phyloP scores from a whole-genome alignment of 768 basidiomycete species.

The Floccularia luteovirens region DNA sequence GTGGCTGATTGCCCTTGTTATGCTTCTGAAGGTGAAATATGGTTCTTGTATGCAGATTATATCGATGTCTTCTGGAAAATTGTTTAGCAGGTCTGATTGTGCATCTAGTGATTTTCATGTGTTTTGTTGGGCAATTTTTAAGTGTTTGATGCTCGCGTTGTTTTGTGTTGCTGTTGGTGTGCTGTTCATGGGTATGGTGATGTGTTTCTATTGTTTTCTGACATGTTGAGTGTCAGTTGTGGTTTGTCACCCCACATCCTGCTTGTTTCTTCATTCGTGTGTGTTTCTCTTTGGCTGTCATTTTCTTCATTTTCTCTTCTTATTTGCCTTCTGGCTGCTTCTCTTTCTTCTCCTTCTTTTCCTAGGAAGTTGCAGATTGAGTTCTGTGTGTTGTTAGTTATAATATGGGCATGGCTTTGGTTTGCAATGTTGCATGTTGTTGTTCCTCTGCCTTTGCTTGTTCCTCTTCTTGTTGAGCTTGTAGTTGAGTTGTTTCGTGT shows the following conservation, averaged over 20 bases:
- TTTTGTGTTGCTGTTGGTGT: neutral
- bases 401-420: too few species aligned
- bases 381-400: too few species aligned
- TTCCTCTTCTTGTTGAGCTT: too few species aligned
- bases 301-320: neutral
- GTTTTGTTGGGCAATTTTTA: slow-evolving; percentile 15
- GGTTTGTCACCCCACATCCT: neutral
- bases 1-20: slow-evolving; percentile 8
- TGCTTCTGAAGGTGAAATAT: slow-evolving; percentile 13
- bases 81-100: slow-evolving; percentile 11
- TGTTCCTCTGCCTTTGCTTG: too few species aligned
- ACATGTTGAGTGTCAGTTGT: too few species aligned
- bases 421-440: too few species aligned
- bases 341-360: too few species aligned
- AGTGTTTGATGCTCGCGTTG: neutral
- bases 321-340: too few species aligned
- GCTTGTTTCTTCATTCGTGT: neutral
- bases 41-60: slow-evolving; percentile 32
- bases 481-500: too few species aligned
- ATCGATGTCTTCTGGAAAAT: slow-evolving; percentile 13
- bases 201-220: neutral
- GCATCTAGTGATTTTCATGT: slow-evolving; percentile 14
- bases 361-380: too few species aligned
- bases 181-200: neutral
- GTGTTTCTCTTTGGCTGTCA: neutral